Base-by-base conservation (phyloP, 352 stramenopile species). In the Pythium grandisporangium region DNA sequence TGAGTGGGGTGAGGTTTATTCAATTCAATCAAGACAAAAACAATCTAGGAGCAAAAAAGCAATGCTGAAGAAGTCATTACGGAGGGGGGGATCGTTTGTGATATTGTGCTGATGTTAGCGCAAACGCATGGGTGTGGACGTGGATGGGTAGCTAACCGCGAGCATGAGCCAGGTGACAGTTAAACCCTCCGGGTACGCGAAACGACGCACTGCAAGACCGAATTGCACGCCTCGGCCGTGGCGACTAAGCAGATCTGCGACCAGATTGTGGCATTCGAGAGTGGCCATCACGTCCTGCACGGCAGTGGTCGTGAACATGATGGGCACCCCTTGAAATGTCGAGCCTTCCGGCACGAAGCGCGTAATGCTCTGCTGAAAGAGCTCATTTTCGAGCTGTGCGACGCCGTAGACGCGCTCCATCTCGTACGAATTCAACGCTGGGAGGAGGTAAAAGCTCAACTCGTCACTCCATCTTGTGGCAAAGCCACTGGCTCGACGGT, bases 361-460 rank as follows among this genome's bases (percentile, higher is more conserved):
- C 32, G 77, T 84, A 41, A 95, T 76, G 38, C 63, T 84, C 21
- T 85, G 73, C 44, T 87, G 72, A 48, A 96, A 96, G 30, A 93
- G 70, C 2, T 56, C 64, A 42, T 89, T 93, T 36, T 88, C 80
- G 1, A 87, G 51, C 41, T 83, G 67, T 4, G 66, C 42, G 7
- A 84, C 42, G 27, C 58, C 61, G 48, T 89, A 76, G 13, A 86
- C 45, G 6, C 82, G 70, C 54, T 96, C 84, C 33, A 84, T 48
- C 27, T 96, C 84, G 55, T 96, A 96, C 12, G 82, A 81, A 32
- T 74, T 74, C 16, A 96, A 67, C n/a, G 84, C 82, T 20, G 83
- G 84, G 7, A 85, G 59, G 34, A 96, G 49, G 37, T 75, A 83
- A 47, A 90, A 88, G 41, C 58, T 63, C 17, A 96, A 64, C 25